Base-by-base conservation (phyloP, 1,284 basidiomycete genomes). In the Tylopilus sp. region DNA sequence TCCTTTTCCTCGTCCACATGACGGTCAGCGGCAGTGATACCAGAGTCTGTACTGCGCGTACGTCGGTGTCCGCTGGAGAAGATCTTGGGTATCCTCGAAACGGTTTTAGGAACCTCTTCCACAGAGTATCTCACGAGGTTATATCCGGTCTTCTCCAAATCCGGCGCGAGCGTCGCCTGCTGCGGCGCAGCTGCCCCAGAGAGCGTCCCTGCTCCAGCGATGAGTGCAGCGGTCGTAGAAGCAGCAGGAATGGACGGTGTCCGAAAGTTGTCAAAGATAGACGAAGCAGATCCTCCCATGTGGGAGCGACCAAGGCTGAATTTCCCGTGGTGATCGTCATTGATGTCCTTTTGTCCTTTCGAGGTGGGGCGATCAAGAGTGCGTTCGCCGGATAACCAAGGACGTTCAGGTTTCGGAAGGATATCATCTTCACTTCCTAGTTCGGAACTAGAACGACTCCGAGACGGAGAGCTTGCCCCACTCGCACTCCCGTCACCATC, bases 121-220 rank as follows among this genome's bases (percentile, higher is more conserved):
- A 60, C 29, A 47, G 51, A 62, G 47, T 59, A 85, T 61, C 84
- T 73, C 36, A 76, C 78, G 12, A 88, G 67, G 46, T 77, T 77
- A 58, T 78, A 87, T 3, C 85, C 85, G 0, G 78, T 72, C 33
- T 29, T 55, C 59, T 78, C 76, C 20, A 81, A 69, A 52, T 80
- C 75, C 1, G 86, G 81, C 2, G 77, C 78, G 20, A 88, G 69
- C 1, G 73, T 72, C 0, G 74, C 71, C 12, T 71, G 68, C 9
- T 64, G 59, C 0, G 84, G 83, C 0, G 78, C 75, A 6, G 81
- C 81, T 4, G 71, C 74, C 21, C 78, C 80, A 0, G 71, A 66
- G 12, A 81, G 64, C 44, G 79, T 77, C 3, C 80, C 79, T 0
- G 84, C 82, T 48, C 78, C 80, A 20, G 83, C 78, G 31, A 89